Percentiles rank a stretch among this genome's conserved stretches.
phyloP scores from a whole-genome alignment of 495 filamentous ascomycete species.

The Aspergillus olivimuriae region DNA sequence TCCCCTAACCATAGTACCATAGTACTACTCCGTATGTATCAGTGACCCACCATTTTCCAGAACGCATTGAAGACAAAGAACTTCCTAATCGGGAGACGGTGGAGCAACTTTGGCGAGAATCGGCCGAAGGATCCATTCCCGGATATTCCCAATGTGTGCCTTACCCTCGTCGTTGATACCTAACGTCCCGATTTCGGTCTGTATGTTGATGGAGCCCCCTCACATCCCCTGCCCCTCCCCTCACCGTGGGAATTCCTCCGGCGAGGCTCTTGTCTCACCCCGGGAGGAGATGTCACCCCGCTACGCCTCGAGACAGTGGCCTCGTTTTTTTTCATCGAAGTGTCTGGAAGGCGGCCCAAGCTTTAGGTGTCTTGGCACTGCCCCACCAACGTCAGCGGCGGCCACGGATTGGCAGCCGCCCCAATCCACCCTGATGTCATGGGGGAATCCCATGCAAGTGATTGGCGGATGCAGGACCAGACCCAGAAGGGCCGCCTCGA shows the following conservation, averaged over 20 bases:
- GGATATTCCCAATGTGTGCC: no score
- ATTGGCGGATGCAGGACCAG: slow-evolving; percentile 9
- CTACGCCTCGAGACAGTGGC: no score
- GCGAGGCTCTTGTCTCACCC: background rate
- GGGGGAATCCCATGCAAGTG: background rate
- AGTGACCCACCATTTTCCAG: background rate
- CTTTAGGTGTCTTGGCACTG: slow-evolving; percentile 16
- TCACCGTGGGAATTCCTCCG: background rate
- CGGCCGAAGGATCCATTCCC: background rate
- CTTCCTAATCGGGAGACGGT: background rate
- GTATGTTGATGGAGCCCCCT: no score
- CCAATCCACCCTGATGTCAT: slow-evolving; percentile 16
- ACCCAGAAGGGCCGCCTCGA: slow-evolving; percentile 7
- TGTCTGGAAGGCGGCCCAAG: slow-evolving; percentile 20
- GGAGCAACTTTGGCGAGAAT: background rate
- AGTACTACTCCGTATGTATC: background rate
- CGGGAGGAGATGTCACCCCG: no score
- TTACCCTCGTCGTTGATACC: no score
- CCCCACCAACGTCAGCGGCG: slow-evolving; percentile 14
- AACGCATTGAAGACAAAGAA: background rate
- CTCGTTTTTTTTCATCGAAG: no score
- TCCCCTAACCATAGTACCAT: background rate
- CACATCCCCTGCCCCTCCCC: no score
- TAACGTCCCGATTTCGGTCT: no score
- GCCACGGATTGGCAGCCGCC: slow-evolving; percentile 10